phyloP scores from a whole-genome alignment of 2,329 filamentous ascomycete genomes.

The Nigrospora osmanthi region DNA sequence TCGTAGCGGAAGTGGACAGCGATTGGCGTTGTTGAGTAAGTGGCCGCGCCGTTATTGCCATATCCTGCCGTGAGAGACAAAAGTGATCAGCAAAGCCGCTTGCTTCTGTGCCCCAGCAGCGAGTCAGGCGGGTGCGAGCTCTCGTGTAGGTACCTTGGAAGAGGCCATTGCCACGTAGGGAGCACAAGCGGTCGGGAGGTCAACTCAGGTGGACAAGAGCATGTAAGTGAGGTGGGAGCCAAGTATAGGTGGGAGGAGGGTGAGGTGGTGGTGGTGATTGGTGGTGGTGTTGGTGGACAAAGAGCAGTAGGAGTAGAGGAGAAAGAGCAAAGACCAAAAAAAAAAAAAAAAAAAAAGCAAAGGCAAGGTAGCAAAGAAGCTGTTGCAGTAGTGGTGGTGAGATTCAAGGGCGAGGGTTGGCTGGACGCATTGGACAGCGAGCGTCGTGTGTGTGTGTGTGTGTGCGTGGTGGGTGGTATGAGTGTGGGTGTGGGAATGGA shows the following conservation, averaged over 20 bases:
- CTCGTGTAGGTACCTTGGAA: constrained; percentile 43
- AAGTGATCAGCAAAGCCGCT: constrained; percentile 27
- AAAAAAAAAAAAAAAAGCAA: constrained; percentile 2
- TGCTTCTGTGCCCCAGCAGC: background rate
- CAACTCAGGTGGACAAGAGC: no score
- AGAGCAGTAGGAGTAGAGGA: background rate
- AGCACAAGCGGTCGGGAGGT: constrained; percentile 12
- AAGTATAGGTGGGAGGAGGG: background rate
- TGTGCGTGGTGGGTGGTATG: constrained; percentile 1
- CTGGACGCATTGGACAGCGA: constrained; percentile 4
- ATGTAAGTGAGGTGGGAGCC: background rate
- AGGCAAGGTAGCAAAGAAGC: background rate
- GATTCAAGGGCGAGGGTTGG: constrained; percentile 3
- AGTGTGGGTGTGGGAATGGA: constrained; percentile 3
- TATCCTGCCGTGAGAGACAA: constrained; percentile 10
- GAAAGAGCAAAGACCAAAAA: background rate
- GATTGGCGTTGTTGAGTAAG: constrained; percentile 56
- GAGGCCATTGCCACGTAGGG: constrained; percentile 46
- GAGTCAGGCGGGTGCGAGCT: constrained; percentile 1
- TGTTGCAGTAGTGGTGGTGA: background rate
- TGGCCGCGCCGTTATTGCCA: constrained; percentile 53
- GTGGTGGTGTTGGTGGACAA: no score
- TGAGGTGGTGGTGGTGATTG: no score
- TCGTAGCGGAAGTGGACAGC: constrained; percentile 48
- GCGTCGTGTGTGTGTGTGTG: background rate